Evolutionary conservation across 2,329 filamentous ascomycete species (phyloP), one percentile per base, ranked within the genome.

Genomic region (Venturia nashicola): DNA sequence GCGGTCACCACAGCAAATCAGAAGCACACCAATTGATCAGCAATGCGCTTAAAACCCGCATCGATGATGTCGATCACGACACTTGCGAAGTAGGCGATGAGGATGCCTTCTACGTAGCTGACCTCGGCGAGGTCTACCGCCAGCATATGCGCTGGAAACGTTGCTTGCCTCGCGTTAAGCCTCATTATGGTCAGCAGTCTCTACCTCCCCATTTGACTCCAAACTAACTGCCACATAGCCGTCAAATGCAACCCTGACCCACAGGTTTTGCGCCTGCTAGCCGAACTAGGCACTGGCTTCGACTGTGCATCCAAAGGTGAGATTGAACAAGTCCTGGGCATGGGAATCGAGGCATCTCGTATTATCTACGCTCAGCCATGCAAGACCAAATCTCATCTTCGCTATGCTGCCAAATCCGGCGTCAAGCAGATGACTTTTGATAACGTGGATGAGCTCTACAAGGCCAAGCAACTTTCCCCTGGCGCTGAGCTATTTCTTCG

Each of bases 401-500:
- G 92, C 73, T 96, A 92, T 72, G 94, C 95, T 68, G 86, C 89
- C 72, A 83, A 86, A 73, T 82, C 87, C 69, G 89, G 88, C 69
- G 94, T 99, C 74, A 93, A 89, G 79, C 90, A 96, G 82, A 97
- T 99, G 93, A 99, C 94, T 2, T 97, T 99, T 74, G 94, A 99
- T 83, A 99, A 99, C 71, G 86, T 89, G 74, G 94, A 99, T 75
- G 94, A 99, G 82, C 84, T 99, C 62, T 91, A 93, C 84, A 99
- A 99, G 83, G 93, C 96, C 76, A 94, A 95, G 77, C 89, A 91
- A 76, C 84, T 94, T 70, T 97, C 84, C 73, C 93, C 94, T 2
- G 86, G 85, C 59, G 94, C 94, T 36, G 90, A 97, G 79, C 86
- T 99, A 51, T 96, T 89, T 76, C 82, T 99, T 66, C 92, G 94